These are phyloP conservation scores for Thalassiosira gravida DNA, from an alignment of 352 stramenopile genomes.

Conservation along the genomic window DNA sequence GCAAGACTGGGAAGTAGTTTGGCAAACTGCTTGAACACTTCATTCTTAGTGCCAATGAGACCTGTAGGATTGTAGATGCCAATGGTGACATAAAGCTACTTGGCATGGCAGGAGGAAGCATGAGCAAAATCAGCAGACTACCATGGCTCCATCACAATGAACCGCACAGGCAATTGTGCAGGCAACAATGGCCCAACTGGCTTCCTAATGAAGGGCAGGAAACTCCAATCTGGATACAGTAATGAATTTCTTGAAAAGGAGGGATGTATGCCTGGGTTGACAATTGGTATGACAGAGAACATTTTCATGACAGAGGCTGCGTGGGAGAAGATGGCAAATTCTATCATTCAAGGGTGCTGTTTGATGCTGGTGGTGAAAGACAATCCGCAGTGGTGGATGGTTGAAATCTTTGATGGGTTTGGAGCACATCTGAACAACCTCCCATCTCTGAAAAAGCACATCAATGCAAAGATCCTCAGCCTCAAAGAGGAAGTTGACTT, in stretches of 20 bases:
- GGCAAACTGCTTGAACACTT: constrained; percentile 21
- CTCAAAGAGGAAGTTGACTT: constrained; percentile 35
- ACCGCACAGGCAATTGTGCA: constrained; percentile 1
- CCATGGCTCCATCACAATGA: constrained; percentile 14
- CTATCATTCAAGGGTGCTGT: not conserved
- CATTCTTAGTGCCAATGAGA: constrained; percentile 22
- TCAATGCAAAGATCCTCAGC: constrained; percentile 13
- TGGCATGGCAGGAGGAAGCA: constrained; percentile 27
- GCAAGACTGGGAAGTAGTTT: constrained; percentile 20
- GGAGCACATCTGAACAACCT: constrained; percentile 19
- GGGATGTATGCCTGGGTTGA: not conserved
- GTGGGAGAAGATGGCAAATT: not conserved
- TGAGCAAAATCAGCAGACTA: constrained; percentile 26
- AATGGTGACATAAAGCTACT: constrained; percentile 10
- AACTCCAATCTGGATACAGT: not conserved
- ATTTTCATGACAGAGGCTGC: not conserved
- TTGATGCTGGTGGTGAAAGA: constrained; percentile 10
- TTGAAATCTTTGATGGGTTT: constrained; percentile 40
- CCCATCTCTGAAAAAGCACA: not conserved
- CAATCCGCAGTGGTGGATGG: constrained; percentile 30
- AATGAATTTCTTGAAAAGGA: constrained; percentile 13
- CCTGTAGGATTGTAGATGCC: constrained; percentile 8
- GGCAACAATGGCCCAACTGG: constrained; percentile 14
- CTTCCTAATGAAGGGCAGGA: constrained; percentile 21
- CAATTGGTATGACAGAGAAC: not conserved